Evolutionary conservation across 768 basidiomycete genomes (phyloP), one percentile per base, ranked within the genome.

Genomic region (Cyclocybe cylindracea): DNA sequence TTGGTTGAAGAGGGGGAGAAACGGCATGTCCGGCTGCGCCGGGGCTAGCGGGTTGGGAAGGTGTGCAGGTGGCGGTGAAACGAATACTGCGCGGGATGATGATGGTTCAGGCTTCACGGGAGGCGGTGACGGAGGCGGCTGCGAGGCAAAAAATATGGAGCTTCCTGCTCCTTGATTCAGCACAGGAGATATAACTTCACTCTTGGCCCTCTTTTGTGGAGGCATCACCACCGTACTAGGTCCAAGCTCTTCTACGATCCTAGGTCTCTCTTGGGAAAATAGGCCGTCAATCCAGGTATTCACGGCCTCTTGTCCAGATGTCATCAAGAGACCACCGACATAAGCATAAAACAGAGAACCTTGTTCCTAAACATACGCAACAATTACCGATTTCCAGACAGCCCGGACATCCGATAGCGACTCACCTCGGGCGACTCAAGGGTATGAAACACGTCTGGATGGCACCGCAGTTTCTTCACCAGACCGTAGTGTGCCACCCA

Each of bases 1-100:
- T 68, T 90, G 85, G 64, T 90, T 90, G 68, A 91, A 90, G 31
- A 86, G 61, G 0, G 88, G 84, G 36, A 91, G 68, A 66, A 86
- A 88, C 10, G 87, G 82, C 13, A 82, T 65, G 46, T 74, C 70
- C 2, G 84, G 84, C 60, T 82, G 81, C n/a, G 84, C 85, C 11
- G 85, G 83, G 24, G 84, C 74, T 45, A 85, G 62, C 31, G 86
- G 83, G 64, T 87, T 89, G 10, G 74, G 65, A 7, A 57, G 61
- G 33, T 36, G 50, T 34, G 44, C 46, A 33, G 61, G 52, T 31
- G 52, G 42, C 33, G 47, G 46, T 43, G 53, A 24, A 24, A 24
- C 24, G 24, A 24, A 24, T 24, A 51, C 24, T 64, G 38, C 39
- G 24, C 51, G 57, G 35, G 35, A 50, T 32, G 54, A 44, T 29